Percentiles rank a stretch among this genome's conserved stretches.
Evolutionary conservation across 2,329 filamentous ascomycete genomes (phyloP).

Genomic region (Cordyceps fumosorosea): DNA sequence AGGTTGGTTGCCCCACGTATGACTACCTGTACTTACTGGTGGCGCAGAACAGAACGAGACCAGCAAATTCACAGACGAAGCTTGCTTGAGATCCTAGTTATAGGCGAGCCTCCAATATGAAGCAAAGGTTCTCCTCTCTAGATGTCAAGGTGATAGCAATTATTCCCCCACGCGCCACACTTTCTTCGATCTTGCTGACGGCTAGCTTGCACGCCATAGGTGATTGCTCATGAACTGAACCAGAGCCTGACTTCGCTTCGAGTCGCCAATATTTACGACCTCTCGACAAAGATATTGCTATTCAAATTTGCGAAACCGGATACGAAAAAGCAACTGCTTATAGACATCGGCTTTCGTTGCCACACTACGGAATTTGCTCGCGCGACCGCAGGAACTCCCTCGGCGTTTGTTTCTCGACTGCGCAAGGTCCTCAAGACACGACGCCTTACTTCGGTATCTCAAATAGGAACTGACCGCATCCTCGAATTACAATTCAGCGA

Average conservation of each 20-base stretch:
- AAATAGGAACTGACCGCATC: conserved; percentile 89
- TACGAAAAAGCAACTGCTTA: conserved; percentile 78
- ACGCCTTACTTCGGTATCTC: conserved; percentile 69
- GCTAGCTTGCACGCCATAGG: conserved; percentile 41
- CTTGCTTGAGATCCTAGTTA: neutral
- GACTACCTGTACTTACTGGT: neutral
- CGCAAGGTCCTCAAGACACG: conserved; percentile 86
- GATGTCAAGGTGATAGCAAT: conserved; percentile 56
- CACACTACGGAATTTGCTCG: conserved; percentile 89
- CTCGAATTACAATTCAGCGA: conserved; percentile 91
- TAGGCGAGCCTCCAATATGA: conserved; percentile 45
- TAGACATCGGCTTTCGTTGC: conserved; percentile 93
- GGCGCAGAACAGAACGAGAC: neutral
- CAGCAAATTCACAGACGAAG: neutral
- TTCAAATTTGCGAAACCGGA: conserved; percentile 92
- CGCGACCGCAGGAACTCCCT: conserved; percentile 77
- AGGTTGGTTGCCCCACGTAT: conserved; percentile 6
- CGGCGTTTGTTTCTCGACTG: conserved; percentile 74
- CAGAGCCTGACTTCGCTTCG: conserved; percentile 68
- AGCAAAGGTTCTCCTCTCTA: conserved; percentile 73
- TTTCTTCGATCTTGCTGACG: neutral
- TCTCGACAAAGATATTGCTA: conserved; percentile 90
- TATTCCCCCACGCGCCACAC: neutral
- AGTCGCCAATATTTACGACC: conserved; percentile 90
- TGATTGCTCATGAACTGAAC: conserved; percentile 90